These are phyloP conservation scores for Diplogelasinospora grovesii DNA, from an alignment of 495 filamentous ascomycete genomes.

Conservation along the genomic window DNA sequence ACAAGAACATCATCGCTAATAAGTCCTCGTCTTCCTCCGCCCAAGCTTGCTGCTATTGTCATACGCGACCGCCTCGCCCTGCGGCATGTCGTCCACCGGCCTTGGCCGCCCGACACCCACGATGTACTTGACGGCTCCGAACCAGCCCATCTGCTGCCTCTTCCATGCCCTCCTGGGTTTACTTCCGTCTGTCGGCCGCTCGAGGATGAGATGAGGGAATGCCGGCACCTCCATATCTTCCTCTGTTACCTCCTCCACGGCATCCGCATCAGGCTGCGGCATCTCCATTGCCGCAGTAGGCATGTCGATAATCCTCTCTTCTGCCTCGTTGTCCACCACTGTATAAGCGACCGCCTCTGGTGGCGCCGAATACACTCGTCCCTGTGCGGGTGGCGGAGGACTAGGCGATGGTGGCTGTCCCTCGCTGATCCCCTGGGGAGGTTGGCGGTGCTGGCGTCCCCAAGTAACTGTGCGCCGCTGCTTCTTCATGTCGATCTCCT, in stretches of 20 bases:
- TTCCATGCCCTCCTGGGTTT: constrained; percentile 31
- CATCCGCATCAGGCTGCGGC: constrained; percentile 7
- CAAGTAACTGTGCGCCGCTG: background rate
- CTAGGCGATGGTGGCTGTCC: no score
- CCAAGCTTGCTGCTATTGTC: constrained; percentile 8
- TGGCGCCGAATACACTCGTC: no score
- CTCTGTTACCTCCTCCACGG: constrained; percentile 1
- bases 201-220: constrained; percentile 27
- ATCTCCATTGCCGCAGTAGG: background rate
- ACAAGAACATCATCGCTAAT: constrained; percentile 7
- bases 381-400: no score
- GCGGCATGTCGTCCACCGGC: constrained; percentile 11
- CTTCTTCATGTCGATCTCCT: background rate
- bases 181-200: constrained; percentile 21
- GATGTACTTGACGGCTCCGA: constrained; percentile 23
- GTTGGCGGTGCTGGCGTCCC: no score
- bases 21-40: constrained; percentile 13
- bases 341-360: background rate
- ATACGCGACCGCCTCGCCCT: constrained; percentile 12
- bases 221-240: background rate
- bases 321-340: constrained; percentile 4
- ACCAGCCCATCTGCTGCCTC: constrained; percentile 34
- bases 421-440: no score
- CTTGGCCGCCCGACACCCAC: constrained; percentile 13
- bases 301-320: constrained; percentile 6